phyloP scores from a whole-genome alignment of 2,329 filamentous ascomycete species.

The Elsinoe australis region DNA sequence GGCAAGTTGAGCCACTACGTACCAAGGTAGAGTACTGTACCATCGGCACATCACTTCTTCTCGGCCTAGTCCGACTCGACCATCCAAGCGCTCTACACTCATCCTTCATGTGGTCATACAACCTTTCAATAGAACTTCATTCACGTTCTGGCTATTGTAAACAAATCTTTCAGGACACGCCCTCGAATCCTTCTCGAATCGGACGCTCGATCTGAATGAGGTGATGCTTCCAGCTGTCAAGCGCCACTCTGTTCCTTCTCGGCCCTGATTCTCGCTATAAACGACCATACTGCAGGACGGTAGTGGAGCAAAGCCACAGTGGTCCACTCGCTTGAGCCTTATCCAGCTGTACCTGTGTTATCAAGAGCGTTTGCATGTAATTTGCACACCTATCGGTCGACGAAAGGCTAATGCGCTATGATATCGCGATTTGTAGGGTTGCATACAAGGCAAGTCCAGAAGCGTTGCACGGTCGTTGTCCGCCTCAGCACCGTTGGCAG shows the following conservation, averaged over 20 bases:
- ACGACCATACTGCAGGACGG: slow-evolving; percentile 15
- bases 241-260: slow-evolving; percentile 14
- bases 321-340: slow-evolving; percentile 15
- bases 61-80: slow-evolving; percentile 11
- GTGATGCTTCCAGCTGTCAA: slow-evolving; percentile 8
- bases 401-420: slow-evolving; percentile 7
- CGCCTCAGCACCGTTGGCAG: slow-evolving; percentile 16
- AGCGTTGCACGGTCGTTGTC: slow-evolving; percentile 12
- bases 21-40: not conserved
- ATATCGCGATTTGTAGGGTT: not conserved
- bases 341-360: slow-evolving; percentile 11
- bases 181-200: not conserved
- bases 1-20: slow-evolving; percentile 2
- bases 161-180: slow-evolving; percentile 3
- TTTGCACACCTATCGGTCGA: slow-evolving; percentile 8
- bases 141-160: slow-evolving; percentile 17
- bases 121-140: slow-evolving; percentile 7
- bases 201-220: not conserved
- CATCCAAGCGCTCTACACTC: not conserved
- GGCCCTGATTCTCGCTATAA: slow-evolving; percentile 17
- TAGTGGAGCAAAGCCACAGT: no score
- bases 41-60: not conserved
- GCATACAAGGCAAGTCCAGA: slow-evolving; percentile 14
- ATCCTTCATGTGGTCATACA: not conserved
- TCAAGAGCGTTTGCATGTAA: slow-evolving; percentile 14